Conservation (phyloP, 1,139 yeast species). For the Yamadazyma oceani region DNA sequence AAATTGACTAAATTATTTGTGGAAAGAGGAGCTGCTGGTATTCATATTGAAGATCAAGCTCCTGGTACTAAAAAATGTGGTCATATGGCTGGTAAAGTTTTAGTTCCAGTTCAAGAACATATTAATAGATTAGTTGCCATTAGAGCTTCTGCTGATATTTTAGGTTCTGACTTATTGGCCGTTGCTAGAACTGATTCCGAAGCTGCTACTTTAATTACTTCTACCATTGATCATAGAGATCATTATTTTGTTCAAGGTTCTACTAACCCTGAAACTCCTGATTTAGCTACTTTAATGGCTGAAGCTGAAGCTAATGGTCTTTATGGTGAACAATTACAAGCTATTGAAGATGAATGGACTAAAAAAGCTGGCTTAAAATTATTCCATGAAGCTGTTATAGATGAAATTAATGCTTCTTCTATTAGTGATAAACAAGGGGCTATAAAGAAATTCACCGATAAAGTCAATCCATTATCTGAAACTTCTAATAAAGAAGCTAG, state of each 20-base stretch:
- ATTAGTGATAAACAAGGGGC: slow-evolving; percentile 64
- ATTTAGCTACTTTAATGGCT: slow-evolving; percentile 75
- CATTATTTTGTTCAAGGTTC: slow-evolving; percentile 91
- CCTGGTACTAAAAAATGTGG: slow-evolving; percentile 99
- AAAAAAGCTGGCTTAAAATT: slow-evolving; percentile 80
- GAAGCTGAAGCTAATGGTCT: slow-evolving; percentile 78
- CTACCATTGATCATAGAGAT: slow-evolving; percentile 92
- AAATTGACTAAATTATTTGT: slow-evolving; percentile 94
- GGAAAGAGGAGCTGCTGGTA: slow-evolving; percentile 99
- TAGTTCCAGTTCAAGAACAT: slow-evolving; percentile 97
- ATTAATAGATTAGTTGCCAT: slow-evolving; percentile 90
- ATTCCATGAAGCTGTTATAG: slow-evolving; percentile 90
- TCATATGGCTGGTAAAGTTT: slow-evolving; percentile 97
- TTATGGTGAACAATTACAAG: slow-evolving; percentile 67
- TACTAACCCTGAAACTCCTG: slow-evolving; percentile 77
- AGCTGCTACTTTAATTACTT: slow-evolving; percentile 92
- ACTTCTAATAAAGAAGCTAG: slow-evolving; percentile 82
- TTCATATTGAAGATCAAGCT: slow-evolving; percentile 97
- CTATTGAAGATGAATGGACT: slow-evolving; percentile 82
- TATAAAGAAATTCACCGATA: slow-evolving; percentile 63
- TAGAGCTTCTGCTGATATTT: slow-evolving; percentile 93
- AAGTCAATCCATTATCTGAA: slow-evolving; percentile 73
- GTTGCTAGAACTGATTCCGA: slow-evolving; percentile 98
- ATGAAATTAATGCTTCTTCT: slow-evolving; percentile 66
- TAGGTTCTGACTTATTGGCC: slow-evolving; percentile 79